Percentiles rank a stretch among this genome's conserved stretches.
These are phyloP conservation scores for Catunica adiposa DNA, from an alignment of 2,329 filamentous ascomycete species.

Conservation along the genomic window DNA sequence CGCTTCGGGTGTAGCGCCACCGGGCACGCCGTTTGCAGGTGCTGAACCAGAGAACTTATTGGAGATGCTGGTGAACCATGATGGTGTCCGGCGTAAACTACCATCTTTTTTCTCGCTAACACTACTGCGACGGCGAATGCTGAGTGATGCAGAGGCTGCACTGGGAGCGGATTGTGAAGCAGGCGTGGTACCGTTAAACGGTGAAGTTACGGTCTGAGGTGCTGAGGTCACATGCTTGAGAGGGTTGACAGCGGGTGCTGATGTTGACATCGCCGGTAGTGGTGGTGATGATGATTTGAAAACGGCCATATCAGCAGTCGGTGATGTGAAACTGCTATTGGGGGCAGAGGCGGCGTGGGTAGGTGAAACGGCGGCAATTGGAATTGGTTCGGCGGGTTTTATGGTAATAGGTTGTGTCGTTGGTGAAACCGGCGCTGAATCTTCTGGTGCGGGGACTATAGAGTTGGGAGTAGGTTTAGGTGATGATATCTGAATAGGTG, in stretches of 20 bases:
- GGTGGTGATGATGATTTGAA: not conserved
- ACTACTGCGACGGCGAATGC: slow-evolving; percentile 10
- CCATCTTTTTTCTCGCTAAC: slow-evolving; percentile 4
- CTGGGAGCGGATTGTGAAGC: slow-evolving; percentile 9
- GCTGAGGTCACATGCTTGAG: not conserved
- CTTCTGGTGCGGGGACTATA: not conserved
- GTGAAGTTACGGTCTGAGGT: not conserved
- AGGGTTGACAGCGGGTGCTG: not conserved
- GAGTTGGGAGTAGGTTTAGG: not conserved
- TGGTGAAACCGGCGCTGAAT: not conserved
- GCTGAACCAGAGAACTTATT: slow-evolving; percentile 63
- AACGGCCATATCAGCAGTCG: not conserved
- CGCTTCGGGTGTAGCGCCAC: slow-evolving; percentile 16
- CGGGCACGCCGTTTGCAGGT: slow-evolving; percentile 20
- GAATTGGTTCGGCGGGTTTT: not conserved
- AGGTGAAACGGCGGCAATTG: not conserved
- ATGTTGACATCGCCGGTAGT: not conserved
- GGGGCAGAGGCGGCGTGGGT: not conserved
- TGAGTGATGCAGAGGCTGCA: slow-evolving; percentile 15
- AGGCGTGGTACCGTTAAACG: slow-evolving; percentile 1
- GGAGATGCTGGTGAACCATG: slow-evolving; percentile 87
- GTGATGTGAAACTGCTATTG: not conserved
- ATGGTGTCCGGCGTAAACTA: slow-evolving; percentile 42
- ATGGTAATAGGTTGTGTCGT: not conserved
- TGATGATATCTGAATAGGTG: not conserved